Base-by-base conservation (phyloP, 1,284 basidiomycete species). In the Rhodotorula sp. region DNA sequence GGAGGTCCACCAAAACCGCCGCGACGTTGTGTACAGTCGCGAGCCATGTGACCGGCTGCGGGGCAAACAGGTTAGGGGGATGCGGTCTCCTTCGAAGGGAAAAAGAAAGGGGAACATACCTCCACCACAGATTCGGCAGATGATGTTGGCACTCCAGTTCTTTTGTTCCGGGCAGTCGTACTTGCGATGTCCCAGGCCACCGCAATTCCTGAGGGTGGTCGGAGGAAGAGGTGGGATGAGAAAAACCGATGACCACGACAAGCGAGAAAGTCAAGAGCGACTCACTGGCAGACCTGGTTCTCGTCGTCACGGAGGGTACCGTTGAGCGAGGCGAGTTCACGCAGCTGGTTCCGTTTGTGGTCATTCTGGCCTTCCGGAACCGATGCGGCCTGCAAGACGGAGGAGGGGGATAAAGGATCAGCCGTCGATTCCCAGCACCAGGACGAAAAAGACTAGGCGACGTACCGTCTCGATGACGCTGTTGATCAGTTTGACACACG, bases 281-380 rank as follows among this genome's bases (percentile, higher is more conserved):
- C 69, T 48, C 64, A 76, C 84, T 97, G 95, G 84, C 97, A 98
- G 75, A 98, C 88, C 83, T 99, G 97, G 80, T 98, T 98, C 84
- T 99, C 97, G 81, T 99, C 97, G 80, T 99, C 97, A 78, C 97
- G 93, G 69, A 99, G 88, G 38, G 97, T 99, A 82, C 97, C 97
- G 81, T 99, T 99, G 66, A 99, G 84, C 26, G 95, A 93, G 21
- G 97, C 97, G 47, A 99, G 87, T 81, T 99, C 97, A 77, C 97
- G 92, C 62, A 99, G 88, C 83, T 99, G 97, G 81, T 95, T 98
- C 64, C 97, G 90, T 82, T 99, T 99, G 85, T 99, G 97, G 80
- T 98, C 95, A 80, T 99, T 99, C 83, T 99, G 93, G 52, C 94
- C 95, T 84, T 99, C 97, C 2, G 97, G 97, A 5, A 95, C 97